A percentile compares a stretch with the other conserved stretches of the same genome.
phyloP scores from a whole-genome alignment of 805 yeast genomes.

The Zygosaccharomyces rouxii region DNA sequence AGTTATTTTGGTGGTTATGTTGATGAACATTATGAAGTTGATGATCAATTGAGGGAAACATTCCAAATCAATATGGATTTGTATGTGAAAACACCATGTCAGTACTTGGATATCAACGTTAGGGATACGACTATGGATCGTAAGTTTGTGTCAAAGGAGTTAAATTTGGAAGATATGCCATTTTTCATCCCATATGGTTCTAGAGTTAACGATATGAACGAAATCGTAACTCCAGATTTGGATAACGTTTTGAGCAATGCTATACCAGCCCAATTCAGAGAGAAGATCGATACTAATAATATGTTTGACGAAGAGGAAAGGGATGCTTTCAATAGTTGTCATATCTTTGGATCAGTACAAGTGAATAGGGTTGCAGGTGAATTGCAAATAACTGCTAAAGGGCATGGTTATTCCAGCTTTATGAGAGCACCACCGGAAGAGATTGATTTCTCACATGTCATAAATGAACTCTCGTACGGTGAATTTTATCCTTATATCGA shows the following conservation, averaged over 20 bases:
- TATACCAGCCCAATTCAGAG: conserved; percentile 59
- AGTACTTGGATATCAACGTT: conserved; percentile 66
- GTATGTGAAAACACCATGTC: conserved; percentile 80
- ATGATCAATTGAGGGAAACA: conserved; percentile 50
- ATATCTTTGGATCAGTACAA: conserved; percentile 75
- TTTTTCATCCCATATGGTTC: conserved; percentile 53
- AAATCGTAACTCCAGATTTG: conserved; percentile 54
- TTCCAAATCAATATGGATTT: conserved; percentile 74
- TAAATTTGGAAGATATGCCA: conserved; percentile 62
- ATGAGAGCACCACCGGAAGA: conserved; percentile 44
- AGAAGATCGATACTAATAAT: conserved; percentile 36
- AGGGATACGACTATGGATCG: conserved; percentile 75
- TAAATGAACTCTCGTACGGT: conserved; percentile 87
- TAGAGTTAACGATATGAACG: conserved; percentile 41
- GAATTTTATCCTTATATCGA: conserved; percentile 78
- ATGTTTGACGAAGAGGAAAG: conserved; percentile 28
- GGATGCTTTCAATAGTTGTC: conserved; percentile 55
- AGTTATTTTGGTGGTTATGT: conserved; percentile 77
- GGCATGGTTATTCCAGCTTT: conserved; percentile 52
- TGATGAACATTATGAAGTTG: conserved; percentile 75
- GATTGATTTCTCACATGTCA: conserved; percentile 76
- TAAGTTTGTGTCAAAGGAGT: conserved; percentile 68
- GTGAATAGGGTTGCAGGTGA: conserved; percentile 85
- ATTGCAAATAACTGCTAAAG: conserved; percentile 76
- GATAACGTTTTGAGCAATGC: conserved; percentile 65